phyloP scores from a whole-genome alignment of 148 eudicot genomes.

The Pharnaceum exiguum region DNA sequence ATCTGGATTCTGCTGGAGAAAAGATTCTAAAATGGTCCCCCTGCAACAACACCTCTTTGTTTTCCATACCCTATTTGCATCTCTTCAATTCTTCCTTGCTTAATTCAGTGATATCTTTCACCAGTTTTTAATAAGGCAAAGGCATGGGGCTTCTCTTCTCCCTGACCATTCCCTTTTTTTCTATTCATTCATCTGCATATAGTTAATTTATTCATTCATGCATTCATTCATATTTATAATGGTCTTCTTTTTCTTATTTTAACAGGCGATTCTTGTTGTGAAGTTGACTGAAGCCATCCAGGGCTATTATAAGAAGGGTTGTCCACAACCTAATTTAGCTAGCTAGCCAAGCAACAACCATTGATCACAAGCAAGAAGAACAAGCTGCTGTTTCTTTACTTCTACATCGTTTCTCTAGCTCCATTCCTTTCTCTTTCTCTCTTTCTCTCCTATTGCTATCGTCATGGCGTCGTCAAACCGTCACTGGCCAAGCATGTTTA shows the following conservation, averaged over 20 bases:
- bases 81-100: constrained; percentile 1
- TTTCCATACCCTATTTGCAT: constrained; percentile 23
- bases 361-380: too few relatives aligned
- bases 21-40: constrained; percentile 16
- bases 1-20: not conserved
- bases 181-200: constrained; percentile 1
- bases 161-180: constrained; percentile 13
- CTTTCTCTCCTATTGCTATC: constrained; percentile 1
- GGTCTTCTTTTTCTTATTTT: not conserved
- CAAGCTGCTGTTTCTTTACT: too few relatives aligned
- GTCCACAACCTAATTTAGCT: constrained; percentile 25
- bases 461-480: constrained; percentile 87
- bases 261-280: constrained; percentile 19
- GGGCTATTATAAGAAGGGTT: not conserved
- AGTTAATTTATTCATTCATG: not conserved
- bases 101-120: not conserved
- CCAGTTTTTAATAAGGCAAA: constrained; percentile 10
- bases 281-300: not conserved
- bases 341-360: too few relatives aligned
- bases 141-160: constrained; percentile 28
- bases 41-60: constrained; percentile 22
- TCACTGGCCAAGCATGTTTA: constrained; percentile 99
- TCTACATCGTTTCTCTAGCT: too few relatives aligned
- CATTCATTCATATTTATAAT: not conserved
- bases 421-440: not conserved